These are phyloP conservation scores for Acmispon strigosus DNA, from an alignment of 306 rosid genomes.

Conservation along the genomic window DNA sequence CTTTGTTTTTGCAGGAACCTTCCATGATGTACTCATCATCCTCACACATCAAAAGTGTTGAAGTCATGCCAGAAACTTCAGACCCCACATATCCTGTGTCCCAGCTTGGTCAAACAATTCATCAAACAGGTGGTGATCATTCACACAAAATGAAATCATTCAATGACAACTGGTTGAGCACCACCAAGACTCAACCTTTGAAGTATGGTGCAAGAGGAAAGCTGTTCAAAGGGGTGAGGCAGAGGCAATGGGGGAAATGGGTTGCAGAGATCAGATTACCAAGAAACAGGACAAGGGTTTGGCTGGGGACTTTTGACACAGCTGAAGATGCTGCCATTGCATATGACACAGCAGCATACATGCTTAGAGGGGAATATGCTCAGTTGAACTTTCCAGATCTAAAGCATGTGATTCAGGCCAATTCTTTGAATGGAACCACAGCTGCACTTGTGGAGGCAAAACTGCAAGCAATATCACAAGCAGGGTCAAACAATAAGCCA, in stretches of 20 bases:
- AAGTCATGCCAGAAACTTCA: slow-evolving; percentile 25
- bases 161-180: slow-evolving; percentile 56
- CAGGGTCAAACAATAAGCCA: slow-evolving; percentile 15
- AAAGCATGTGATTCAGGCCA: slow-evolving; percentile 58
- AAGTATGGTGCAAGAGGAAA: slow-evolving; percentile 50
- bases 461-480: slow-evolving; percentile 44
- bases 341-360: slow-evolving; percentile 90
- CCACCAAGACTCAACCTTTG: slow-evolving; percentile 63
- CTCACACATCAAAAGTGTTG: slow-evolving; percentile 12
- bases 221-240: slow-evolving; percentile 86
- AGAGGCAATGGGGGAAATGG: slow-evolving; percentile 99
- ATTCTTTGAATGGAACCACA: slow-evolving; percentile 60
- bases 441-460: slow-evolving; percentile 79
- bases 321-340: slow-evolving; percentile 93
- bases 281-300: slow-evolving; percentile 77
- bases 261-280: slow-evolving; percentile 95
- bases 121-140: slow-evolving; percentile 21
- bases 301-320: slow-evolving; percentile 88
- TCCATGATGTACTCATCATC: slow-evolving; percentile 25
- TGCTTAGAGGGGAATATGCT: slow-evolving; percentile 76
- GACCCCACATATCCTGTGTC: slow-evolving; percentile 19
- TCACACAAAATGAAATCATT: slow-evolving; percentile 41
- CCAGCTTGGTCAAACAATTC: slow-evolving; percentile 26
- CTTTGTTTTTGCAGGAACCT: slow-evolving; percentile 56
- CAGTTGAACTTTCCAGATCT: slow-evolving; percentile 77